Percentiles rank a stretch among this genome's conserved stretches.
phyloP scores from a whole-genome alignment of 208 protist species.

The Novymonas esmeraldas region DNA sequence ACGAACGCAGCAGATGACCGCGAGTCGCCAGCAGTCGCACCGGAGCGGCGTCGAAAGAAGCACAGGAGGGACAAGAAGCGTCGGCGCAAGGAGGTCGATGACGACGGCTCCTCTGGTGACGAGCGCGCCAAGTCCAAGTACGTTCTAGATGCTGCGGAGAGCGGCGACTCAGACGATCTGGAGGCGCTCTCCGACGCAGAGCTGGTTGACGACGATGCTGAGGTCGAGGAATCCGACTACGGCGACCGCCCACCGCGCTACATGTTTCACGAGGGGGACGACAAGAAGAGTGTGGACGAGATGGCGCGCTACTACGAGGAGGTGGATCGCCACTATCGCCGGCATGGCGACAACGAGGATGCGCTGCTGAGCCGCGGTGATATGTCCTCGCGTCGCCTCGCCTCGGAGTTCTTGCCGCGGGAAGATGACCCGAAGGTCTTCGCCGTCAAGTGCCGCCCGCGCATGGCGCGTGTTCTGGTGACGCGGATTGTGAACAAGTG shows the following conservation, averaged over 20 bases:
- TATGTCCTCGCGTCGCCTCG: conserved; percentile 72
- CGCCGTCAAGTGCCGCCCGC: conserved; percentile 82
- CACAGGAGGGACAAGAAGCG: conserved; percentile 24
- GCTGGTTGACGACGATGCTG: conserved; percentile 55
- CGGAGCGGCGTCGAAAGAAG: conserved; percentile 15
- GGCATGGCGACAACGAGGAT: conserved; percentile 20
- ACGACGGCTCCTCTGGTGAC: conserved; percentile 24
- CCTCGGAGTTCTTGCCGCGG: conserved; percentile 76
- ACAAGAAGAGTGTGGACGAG: conserved; percentile 72
- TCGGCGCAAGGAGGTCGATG: conserved; percentile 23
- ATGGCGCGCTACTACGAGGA: conserved; percentile 82
- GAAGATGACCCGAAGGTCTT: conserved; percentile 90
- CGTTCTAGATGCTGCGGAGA: conserved; percentile 43
- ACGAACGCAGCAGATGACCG: neutral
- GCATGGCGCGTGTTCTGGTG: conserved; percentile 85
- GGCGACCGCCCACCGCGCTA: conserved; percentile 26
- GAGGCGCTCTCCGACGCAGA: conserved; percentile 35
- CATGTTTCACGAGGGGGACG: conserved; percentile 75
- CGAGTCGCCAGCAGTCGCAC: no score
- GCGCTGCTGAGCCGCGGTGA: conserved; percentile 34
- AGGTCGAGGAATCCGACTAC: conserved; percentile 27
- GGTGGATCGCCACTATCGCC: conserved; percentile 31
- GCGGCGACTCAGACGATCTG: conserved; percentile 32
- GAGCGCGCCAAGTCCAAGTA: conserved; percentile 29
- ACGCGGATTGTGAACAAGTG: conserved; percentile 94